phyloP scores from a whole-genome alignment of 1,284 basidiomycete genomes.

The Lentinus polychrous region DNA sequence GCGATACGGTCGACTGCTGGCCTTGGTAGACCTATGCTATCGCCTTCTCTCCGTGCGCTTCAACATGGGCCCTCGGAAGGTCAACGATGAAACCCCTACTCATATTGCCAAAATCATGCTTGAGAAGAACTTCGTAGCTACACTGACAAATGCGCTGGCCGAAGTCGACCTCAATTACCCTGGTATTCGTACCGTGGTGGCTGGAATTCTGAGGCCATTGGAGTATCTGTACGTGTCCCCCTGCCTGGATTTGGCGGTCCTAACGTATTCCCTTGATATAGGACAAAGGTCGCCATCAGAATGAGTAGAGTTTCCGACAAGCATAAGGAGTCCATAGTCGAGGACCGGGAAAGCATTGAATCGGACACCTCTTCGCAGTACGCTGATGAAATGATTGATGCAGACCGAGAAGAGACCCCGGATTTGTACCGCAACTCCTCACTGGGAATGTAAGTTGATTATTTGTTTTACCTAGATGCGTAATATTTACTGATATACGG shows the following conservation, averaged over 20 bases:
- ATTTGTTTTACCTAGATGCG: neutral
- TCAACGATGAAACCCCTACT: conserved; percentile 76
- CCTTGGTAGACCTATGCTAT: conserved; percentile 84
- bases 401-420: conserved; percentile 73
- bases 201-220: conserved; percentile 82
- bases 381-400: conserved; percentile 40
- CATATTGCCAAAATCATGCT: conserved; percentile 98
- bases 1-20: conserved; percentile 86
- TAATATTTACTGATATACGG: neutral
- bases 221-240: conserved; percentile 71
- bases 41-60: conserved; percentile 81
- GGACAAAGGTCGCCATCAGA: conserved; percentile 94
- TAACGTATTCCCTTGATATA: conserved; percentile 25
- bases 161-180: conserved; percentile 97
- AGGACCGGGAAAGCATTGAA: conserved; percentile 48
- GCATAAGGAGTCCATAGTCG: conserved; percentile 49
- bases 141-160: conserved; percentile 82
- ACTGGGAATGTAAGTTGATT: conserved; percentile 75
- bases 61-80: conserved; percentile 50
- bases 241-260: conserved; percentile 1
- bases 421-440: conserved; percentile 97
- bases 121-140: conserved; percentile 93
- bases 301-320: conserved; percentile 84
- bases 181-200: conserved; percentile 80
- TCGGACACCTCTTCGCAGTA: conserved; percentile 60